Conservation (phyloP, 768 basidiomycete species). For the Hericium coralloides region DNA sequence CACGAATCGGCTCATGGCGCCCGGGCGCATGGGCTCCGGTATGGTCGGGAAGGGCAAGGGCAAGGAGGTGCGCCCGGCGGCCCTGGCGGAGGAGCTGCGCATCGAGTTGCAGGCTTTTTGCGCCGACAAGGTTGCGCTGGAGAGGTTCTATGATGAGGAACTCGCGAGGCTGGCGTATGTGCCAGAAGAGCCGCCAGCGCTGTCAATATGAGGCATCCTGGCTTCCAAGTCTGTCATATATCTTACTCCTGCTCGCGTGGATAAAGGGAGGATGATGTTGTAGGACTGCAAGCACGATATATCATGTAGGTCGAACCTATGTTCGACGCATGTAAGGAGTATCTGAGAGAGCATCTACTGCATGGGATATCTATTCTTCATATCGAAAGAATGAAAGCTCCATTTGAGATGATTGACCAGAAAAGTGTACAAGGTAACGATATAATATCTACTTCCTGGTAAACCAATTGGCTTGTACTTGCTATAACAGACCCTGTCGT, state of each 20-base stretch:
- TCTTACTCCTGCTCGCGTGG: too few relatives aligned
- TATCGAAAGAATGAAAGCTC: too few relatives aligned
- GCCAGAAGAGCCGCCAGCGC: slow-evolving; percentile 13
- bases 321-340: not conserved
- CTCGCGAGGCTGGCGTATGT: slow-evolving; percentile 6
- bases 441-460: too few relatives aligned
- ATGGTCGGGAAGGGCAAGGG: slow-evolving; percentile 3
- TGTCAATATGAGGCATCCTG: slow-evolving; percentile 3
- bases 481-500: too few relatives aligned
- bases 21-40: slow-evolving; percentile 48
- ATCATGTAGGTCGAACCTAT: not conserved
- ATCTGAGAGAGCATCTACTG: too few relatives aligned
- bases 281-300: not conserved
- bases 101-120: slow-evolving; percentile 29
- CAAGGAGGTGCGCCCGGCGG: slow-evolving; percentile 18
- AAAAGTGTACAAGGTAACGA: too few relatives aligned
- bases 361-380: too few relatives aligned
- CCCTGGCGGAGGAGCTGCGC: slow-evolving; percentile 24
- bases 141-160: slow-evolving; percentile 20
- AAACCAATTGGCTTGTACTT: too few relatives aligned
- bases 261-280: not conserved
- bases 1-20: slow-evolving; percentile 78
- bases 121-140: slow-evolving; percentile 24
- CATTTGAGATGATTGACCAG: too few relatives aligned
- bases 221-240: too few relatives aligned